Conservation (phyloP, 2,329 filamentous ascomycete genomes). For the Colletotrichum somersetense region DNA sequence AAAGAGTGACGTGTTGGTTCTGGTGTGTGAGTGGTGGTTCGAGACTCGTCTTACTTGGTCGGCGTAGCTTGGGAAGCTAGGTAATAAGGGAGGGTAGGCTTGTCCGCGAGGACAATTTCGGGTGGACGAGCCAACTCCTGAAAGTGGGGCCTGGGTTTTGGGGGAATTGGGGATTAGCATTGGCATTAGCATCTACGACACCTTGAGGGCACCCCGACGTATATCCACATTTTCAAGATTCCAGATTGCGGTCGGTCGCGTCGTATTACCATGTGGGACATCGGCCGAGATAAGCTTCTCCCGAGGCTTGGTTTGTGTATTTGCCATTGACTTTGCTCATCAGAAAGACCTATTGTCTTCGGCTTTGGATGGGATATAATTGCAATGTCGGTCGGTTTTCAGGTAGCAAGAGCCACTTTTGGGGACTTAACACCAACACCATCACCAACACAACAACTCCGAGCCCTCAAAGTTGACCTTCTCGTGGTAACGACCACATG, state of each 20-base stretch:
- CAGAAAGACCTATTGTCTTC: too few species aligned
- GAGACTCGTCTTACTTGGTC: slow-evolving; percentile 12
- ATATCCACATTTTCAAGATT: background rate
- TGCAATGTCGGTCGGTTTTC: too few species aligned
- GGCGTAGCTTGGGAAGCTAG: slow-evolving; percentile 6
- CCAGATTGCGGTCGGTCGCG: background rate
- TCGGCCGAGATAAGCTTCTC: slow-evolving; percentile 6
- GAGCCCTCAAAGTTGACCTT: too few species aligned
- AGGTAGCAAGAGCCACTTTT: too few species aligned
- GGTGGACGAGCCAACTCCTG: slow-evolving; percentile 7
- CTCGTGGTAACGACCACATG: too few species aligned
- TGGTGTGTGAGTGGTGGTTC: slow-evolving; percentile 17
- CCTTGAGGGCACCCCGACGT: slow-evolving; percentile 6
- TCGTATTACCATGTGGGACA: background rate
- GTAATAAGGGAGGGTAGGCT: slow-evolving; percentile 8
- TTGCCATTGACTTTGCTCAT: too few species aligned
- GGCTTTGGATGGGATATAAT: too few species aligned
- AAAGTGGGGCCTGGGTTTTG: slow-evolving; percentile 1
- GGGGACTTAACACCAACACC: too few species aligned
- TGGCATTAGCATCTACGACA: slow-evolving; percentile 6
- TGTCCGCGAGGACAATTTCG: slow-evolving; percentile 14
- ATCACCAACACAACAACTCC: too few species aligned
- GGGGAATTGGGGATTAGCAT: slow-evolving; percentile 13
- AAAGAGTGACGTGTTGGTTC: slow-evolving; percentile 19
- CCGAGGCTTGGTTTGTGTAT: background rate